Conservation (phyloP, 73 alveolate species). For the Tetrahymena malaccensis region DNA sequence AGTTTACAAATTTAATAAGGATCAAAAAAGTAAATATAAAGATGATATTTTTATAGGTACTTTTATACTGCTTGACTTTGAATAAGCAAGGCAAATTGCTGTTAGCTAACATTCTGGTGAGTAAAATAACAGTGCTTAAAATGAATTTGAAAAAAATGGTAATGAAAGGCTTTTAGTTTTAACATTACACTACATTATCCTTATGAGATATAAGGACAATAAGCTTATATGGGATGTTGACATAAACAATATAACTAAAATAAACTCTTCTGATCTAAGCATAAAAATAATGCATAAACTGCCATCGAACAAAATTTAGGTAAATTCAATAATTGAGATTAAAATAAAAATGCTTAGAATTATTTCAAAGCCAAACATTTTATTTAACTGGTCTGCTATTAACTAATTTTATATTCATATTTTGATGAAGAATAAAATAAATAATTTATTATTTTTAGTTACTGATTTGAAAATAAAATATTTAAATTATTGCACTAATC, state of each 20-base stretch:
- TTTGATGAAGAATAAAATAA: no score
- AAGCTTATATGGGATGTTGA: neutral
- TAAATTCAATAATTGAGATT: neutral
- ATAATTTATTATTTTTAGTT: no score
- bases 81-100: neutral
- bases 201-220: neutral
- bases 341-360: neutral
- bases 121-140: neutral
- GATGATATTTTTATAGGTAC: neutral
- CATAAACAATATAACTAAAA: neutral
- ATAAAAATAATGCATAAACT: neutral
- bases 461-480: no score
- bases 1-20: neutral
- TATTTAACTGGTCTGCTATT: no score
- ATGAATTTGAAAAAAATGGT: neutral
- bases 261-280: neutral
- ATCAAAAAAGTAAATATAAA: neutral
- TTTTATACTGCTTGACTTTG: neutral
- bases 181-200: neutral
- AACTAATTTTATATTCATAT: no score
- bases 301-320: neutral
- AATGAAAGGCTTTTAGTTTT: neutral
- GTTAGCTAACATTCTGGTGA: neutral
- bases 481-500: no score
- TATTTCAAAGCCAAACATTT: no score